Evolutionary conservation across 768 basidiomycete genomes (phyloP).

Genomic region (Suillus fuscotomentosus): DNA sequence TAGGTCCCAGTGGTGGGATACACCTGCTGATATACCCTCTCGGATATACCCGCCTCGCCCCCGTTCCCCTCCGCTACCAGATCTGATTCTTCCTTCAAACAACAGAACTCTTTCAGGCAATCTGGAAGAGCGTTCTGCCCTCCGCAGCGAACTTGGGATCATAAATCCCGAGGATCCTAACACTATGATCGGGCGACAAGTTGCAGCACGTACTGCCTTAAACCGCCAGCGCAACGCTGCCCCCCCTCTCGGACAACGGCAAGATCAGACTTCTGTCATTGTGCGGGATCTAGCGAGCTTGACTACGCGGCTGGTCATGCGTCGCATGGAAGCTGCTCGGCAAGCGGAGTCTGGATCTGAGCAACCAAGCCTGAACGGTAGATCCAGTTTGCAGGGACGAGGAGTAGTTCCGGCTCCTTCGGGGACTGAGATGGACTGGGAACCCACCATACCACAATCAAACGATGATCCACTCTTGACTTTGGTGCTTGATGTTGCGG

Average conservation of each 20-base stretch:
- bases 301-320: constrained; percentile 24
- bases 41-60: constrained; percentile 13
- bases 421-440: constrained; percentile 3
- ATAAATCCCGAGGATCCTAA: constrained; percentile 26
- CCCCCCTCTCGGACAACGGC: constrained; percentile 27
- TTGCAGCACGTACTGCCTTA: constrained; percentile 28
- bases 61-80: constrained; percentile 30
- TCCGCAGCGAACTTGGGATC: constrained; percentile 21
- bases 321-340: constrained; percentile 21
- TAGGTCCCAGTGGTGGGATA: constrained; percentile 16
- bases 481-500: background rate
- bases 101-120: background rate
- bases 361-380: background rate
- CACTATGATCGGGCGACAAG: constrained; percentile 35
- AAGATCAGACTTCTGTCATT: constrained; percentile 29
- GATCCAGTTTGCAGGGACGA: background rate
- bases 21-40: constrained; percentile 6
- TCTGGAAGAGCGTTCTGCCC: constrained; percentile 14
- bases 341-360: background rate
- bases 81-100: constrained; percentile 21
- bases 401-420: background rate
- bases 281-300: constrained; percentile 33
- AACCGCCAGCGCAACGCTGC: constrained; percentile 19
- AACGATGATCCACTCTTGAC: background rate
- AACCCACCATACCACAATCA: background rate